These are phyloP conservation scores for Phialemoniopsis sp. DNA, from an alignment of 2,329 filamentous ascomycete species.

Conservation along the genomic window DNA sequence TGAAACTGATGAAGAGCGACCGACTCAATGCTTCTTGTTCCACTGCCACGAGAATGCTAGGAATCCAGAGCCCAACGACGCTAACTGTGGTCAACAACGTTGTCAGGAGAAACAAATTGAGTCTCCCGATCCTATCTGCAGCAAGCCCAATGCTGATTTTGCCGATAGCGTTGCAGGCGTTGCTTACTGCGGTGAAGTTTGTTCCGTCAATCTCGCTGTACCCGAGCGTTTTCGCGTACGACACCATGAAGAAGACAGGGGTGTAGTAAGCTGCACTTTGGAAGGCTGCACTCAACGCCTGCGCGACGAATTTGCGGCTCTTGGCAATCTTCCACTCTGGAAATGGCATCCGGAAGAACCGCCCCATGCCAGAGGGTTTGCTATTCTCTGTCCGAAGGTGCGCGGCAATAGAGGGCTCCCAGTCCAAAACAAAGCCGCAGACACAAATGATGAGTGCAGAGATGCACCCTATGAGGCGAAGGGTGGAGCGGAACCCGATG, in stretches of 20 bases:
- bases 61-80: conserved; percentile 21
- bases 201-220: conserved; percentile 27
- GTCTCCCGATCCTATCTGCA: conserved; percentile 27
- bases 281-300: conserved; percentile 25
- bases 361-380: no score
- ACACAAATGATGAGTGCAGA: no score
- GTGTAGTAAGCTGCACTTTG: conserved; percentile 31
- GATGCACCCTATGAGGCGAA: no score
- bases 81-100: conserved; percentile 19
- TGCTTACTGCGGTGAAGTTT: conserved; percentile 29
- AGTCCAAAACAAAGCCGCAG: no score
- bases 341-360: no score
- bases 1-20: conserved; percentile 25
- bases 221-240: conserved; percentile 29
- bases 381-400: no score
- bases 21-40: background rate
- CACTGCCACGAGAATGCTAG: conserved; percentile 4
- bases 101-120: conserved; percentile 28
- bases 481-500: no score
- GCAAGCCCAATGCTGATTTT: conserved; percentile 27
- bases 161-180: conserved; percentile 25
- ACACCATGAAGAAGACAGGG: conserved; percentile 30
- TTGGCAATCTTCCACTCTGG: conserved; percentile 25
- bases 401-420: no score
- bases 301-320: conserved; percentile 27